Evolutionary conservation across 2,329 filamentous ascomycete species (phyloP).

Genomic region (Bretziella fagacearum): DNA sequence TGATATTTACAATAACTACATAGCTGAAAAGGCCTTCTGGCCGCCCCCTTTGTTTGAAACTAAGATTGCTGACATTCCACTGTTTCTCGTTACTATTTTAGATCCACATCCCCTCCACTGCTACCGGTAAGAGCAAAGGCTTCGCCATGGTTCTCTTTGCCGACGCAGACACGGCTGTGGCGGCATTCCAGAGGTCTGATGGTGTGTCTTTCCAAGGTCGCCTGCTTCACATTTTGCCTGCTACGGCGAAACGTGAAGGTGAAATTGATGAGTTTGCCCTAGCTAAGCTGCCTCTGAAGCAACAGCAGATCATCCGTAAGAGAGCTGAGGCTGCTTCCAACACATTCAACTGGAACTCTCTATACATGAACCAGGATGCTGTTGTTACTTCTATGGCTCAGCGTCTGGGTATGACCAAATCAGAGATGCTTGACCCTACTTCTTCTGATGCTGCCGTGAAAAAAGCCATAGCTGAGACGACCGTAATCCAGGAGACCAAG

Average conservation of each 20-base stretch:
- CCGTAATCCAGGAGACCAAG: slow-evolving; percentile 92
- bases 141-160: slow-evolving; percentile 75
- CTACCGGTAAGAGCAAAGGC: slow-evolving; percentile 62
- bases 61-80: slow-evolving; percentile 13
- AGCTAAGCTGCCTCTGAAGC: slow-evolving; percentile 83
- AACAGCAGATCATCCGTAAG: slow-evolving; percentile 77
- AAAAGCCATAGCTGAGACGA: slow-evolving; percentile 91
- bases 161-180: slow-evolving; percentile 53
- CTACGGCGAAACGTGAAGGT: slow-evolving; percentile 61
- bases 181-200: slow-evolving; percentile 66
- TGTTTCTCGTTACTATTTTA: slow-evolving; percentile 27
- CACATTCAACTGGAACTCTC: slow-evolving; percentile 94
- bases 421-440: slow-evolving; percentile 85
- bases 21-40: neutral
- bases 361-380: slow-evolving; percentile 97
- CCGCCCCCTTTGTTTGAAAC: neutral
- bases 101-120: slow-evolving; percentile 73
- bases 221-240: slow-evolving; percentile 77
- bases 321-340: slow-evolving; percentile 62
- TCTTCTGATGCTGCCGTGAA: slow-evolving; percentile 88
- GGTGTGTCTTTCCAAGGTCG: slow-evolving; percentile 83
- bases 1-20: neutral
- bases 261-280: slow-evolving; percentile 77
- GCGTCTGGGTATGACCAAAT: slow-evolving; percentile 76
- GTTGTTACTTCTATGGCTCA: slow-evolving; percentile 80